These are phyloP conservation scores for Elaphomyces granulatus DNA, from an alignment of 495 filamentous ascomycete genomes.

Conservation along the genomic window DNA sequence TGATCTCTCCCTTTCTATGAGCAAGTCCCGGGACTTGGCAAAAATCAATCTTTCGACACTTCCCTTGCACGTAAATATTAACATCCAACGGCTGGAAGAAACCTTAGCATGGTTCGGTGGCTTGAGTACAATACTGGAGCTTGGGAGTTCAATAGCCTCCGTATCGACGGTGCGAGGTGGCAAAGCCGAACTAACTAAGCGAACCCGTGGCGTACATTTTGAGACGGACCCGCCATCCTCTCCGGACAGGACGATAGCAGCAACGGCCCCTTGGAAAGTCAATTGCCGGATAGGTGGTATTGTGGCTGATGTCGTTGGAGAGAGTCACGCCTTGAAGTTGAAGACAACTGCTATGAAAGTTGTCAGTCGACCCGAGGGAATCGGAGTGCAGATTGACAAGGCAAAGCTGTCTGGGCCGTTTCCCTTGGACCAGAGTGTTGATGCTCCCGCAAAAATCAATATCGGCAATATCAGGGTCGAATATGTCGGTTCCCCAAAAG, in stretches of 20 bases:
- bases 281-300: conserved; percentile 67
- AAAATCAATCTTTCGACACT: conserved; percentile 64
- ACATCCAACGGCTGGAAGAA: conserved; percentile 73
- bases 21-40: conserved; percentile 35
- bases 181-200: conserved; percentile 18
- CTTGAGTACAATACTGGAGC: conserved; percentile 77
- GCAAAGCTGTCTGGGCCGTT: conserved; percentile 59
- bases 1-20: conserved; percentile 51
- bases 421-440: conserved; percentile 26
- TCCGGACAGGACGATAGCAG: conserved; percentile 7
- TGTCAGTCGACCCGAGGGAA: conserved; percentile 51
- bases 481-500: conserved; percentile 56
- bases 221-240: neutral
- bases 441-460: conserved; percentile 38
- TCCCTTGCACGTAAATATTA: conserved; percentile 60
- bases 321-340: conserved; percentile 55
- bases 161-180: conserved; percentile 40
- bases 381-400: conserved; percentile 60
- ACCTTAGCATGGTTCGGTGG: conserved; percentile 81
- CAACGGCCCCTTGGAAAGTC: conserved; percentile 44
- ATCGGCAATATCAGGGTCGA: conserved; percentile 56
- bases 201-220: conserved; percentile 57
- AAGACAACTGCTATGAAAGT: conserved; percentile 70
- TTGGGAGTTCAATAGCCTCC: conserved; percentile 71
- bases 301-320: conserved; percentile 56